Evolutionary conservation across 768 basidiomycete genomes (phyloP), one percentile per base, ranked within the genome.

Genomic region (Chiua virens): DNA sequence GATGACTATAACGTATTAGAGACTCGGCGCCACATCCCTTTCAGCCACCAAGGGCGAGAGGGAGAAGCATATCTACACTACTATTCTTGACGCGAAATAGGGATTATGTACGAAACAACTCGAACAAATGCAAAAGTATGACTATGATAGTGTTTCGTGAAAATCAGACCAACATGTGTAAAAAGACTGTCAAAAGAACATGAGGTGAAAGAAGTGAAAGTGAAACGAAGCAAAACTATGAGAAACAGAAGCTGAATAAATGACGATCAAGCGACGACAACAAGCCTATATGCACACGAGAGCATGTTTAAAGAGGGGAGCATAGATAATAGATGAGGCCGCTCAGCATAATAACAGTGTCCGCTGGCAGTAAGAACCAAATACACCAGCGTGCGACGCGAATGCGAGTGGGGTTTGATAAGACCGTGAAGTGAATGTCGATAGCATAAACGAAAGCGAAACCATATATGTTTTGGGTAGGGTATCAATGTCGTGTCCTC

Each of bases 1-100:
- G 55, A 69, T 34, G 60, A 67, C 56, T 67, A 70, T 70, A 67
- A 70, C 21, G 60, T 68, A 67, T 70, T 70, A 70, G 63, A 61
- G 53, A 66, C 47, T 51, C 63, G 55, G 47, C 58, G 44, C 52
- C 53, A 18, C 37, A 18, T 20, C 28, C 14, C 37, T 25, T 27
- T 22, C 36, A 22, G 34, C 48, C 53, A 36, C 42, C 25, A 27
- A 34, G 55, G 49, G 49, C 23, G 17, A 43, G 34, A 3, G 15
- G 37, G 36, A 55, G 51, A 25, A 45, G 46, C 54, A 55, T 17
- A 61, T 70, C 61, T 70, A 67, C 61, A 61, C 55, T 70, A 67
- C 47, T 17, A 34, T 32, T 28, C 21, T 51, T 49, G 50, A 59
- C 57, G 52, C 27, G 37, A 28, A 32, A 50, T 68, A 67, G 60